Base-by-base conservation (phyloP, 2,329 filamentous ascomycete species). In the Xylariaceae sp. region DNA sequence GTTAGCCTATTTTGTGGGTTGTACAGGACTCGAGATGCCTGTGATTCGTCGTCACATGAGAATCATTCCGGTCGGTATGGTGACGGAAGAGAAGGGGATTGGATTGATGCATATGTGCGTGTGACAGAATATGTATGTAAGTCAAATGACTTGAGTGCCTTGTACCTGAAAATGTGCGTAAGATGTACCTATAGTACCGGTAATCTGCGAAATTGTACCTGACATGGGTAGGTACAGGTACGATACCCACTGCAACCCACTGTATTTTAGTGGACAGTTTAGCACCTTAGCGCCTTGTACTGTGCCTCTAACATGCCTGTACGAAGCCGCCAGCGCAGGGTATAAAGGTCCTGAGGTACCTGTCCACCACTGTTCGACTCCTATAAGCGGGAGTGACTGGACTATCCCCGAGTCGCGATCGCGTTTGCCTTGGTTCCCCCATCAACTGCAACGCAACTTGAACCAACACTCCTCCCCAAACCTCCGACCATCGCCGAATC, bases 381-480 rank as follows among this genome's bases (percentile, higher is more conserved):
- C 50, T 53, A 35, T 48, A 35, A 35, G 23, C 49, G 49, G 23
- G 53, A 55, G 54, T n/a, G 30, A 34, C 59, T 18, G 23, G 23
- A 30, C 23, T 61, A 59, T 56, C 34, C 61, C 61, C 52, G 57
- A 64, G 62, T 62, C 64, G 64, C 64, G 64, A 65, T 64, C 64
- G 64, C 64, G 64, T 64, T 57, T 57, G 34, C 55, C 34, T 45
- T 30, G 55, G 4, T 51, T 17, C 56, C 48, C 52, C 56, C 18
- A 30, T 57, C 51, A 53, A 51, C 59, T 60, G 53, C 63, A 62
- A 50, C 59, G 62, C 53, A 63, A 60, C 50, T 60, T 50, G 52
- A 54, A 57, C 34, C 55, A 34, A 61, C 64, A 53, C 57, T 55
- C 41, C 41, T 34, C 23, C 51, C 53, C 23, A 52, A 57, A 57